Evolutionary conservation across 371 early-diverging fungal genomes (phyloP).

Genomic region (Ordospora colligata): DNA sequence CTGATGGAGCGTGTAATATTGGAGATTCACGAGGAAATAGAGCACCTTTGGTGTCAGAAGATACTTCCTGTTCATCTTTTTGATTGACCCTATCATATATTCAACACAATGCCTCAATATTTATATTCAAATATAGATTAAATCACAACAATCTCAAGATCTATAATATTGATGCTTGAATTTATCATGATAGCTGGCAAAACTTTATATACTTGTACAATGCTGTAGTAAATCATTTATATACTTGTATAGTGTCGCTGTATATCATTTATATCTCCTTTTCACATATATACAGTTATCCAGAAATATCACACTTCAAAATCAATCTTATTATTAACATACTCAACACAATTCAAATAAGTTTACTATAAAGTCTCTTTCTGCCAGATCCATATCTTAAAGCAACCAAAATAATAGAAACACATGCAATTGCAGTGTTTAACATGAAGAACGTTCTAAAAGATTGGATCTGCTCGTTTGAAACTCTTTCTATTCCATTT

Average conservation of each 20-base stretch:
- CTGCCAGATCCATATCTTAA: slow-evolving; percentile 43
- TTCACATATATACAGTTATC: no score
- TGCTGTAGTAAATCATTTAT: no score
- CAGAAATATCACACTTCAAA: no score
- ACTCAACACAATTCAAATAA: no score
- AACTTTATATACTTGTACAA: no score
- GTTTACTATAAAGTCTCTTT: neutral
- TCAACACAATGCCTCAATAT: slow-evolving; percentile 14
- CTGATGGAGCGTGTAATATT: slow-evolving; percentile 59
- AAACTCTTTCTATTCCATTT: neutral
- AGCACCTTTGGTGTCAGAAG: slow-evolving; percentile 59
- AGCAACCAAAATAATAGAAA: slow-evolving; percentile 24
- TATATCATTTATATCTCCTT: no score
- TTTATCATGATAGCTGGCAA: no score
- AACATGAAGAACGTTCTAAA: slow-evolving; percentile 15
- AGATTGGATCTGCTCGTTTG: neutral
- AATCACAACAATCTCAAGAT: no score
- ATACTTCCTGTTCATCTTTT: slow-evolving; percentile 47
- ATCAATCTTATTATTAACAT: no score
- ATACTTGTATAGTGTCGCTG: no score
- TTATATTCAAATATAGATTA: no score
- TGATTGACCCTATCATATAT: slow-evolving; percentile 34
- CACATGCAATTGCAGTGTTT: slow-evolving; percentile 14
- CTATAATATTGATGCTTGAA: no score
- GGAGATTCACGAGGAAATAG: slow-evolving; percentile 56